A percentile compares a stretch with the other conserved stretches of the same genome.
Evolutionary conservation across 768 basidiomycete species (phyloP).

Genomic region (Suillus tomentosus): DNA sequence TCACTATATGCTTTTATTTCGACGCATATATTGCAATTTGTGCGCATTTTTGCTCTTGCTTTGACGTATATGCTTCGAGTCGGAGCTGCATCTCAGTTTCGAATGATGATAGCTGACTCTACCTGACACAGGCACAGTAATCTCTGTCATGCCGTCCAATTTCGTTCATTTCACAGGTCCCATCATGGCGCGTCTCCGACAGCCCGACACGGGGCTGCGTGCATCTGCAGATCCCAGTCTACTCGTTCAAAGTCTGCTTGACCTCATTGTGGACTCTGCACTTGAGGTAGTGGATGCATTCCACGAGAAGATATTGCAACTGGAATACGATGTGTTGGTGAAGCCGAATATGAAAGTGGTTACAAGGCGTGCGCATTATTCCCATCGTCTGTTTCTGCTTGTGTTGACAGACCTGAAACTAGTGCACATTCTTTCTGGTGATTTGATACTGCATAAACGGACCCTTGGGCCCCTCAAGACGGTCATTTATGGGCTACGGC

Average conservation of each 20-base stretch:
- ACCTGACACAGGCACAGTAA: conserved; percentile 52
- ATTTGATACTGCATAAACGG: conserved; percentile 72
- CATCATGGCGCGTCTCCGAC: conserved; percentile 57
- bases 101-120: background rate
- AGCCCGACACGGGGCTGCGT: conserved; percentile 60
- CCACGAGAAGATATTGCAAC: conserved; percentile 59
- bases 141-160: conserved; percentile 54
- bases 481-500: conserved; percentile 65
- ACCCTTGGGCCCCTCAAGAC: conserved; percentile 73
- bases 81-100: too few relatives aligned
- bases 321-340: conserved; percentile 62
- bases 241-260: conserved; percentile 68
- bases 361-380: conserved; percentile 46
- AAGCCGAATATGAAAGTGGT: conserved; percentile 65
- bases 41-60: background rate
- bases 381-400: conserved; percentile 5
- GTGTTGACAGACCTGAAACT: background rate
- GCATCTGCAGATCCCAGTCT: conserved; percentile 67
- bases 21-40: background rate
- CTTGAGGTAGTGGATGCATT: conserved; percentile 71
- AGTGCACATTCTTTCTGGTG: conserved; percentile 80
- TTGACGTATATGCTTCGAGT: background rate
- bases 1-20: background rate
- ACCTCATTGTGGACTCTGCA: conserved; percentile 68
- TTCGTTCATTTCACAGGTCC: conserved; percentile 53